These are phyloP conservation scores for Vaccinium corymbosum DNA, from an alignment of 148 eudicot genomes.

Conservation along the genomic window DNA sequence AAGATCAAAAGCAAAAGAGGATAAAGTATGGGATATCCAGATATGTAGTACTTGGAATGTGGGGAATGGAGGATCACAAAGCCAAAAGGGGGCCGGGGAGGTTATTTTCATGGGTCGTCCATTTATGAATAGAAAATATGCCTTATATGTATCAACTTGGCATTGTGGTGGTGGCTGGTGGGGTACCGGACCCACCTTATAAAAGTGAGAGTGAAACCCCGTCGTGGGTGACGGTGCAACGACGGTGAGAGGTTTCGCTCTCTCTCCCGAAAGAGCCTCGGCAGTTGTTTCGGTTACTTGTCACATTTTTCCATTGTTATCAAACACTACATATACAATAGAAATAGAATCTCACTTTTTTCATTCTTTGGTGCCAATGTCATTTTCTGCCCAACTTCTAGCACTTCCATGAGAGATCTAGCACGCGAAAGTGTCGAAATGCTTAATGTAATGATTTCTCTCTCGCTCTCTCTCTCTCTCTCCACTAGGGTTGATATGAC, in stretches of 20 bases:
- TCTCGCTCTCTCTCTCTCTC: too few species aligned
- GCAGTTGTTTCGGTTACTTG: slow-evolving; percentile 38
- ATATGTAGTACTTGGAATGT: background rate
- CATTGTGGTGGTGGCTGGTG: slow-evolving; percentile 3
- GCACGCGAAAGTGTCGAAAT: background rate
- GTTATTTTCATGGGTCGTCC: background rate
- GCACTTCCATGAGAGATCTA: background rate
- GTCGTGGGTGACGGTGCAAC: background rate
- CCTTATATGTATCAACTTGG: background rate
- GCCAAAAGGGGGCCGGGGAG: background rate
- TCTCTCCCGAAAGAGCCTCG: background rate
- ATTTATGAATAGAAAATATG: background rate
- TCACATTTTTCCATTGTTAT: slow-evolving; percentile 13
- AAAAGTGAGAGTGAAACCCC: slow-evolving; percentile 1
- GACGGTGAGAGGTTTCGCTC: background rate
- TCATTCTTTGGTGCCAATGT: background rate
- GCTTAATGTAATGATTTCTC: too few species aligned
- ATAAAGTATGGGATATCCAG: slow-evolving; percentile 9
- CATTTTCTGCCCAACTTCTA: background rate
- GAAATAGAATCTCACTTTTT: background rate
- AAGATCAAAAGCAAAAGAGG: background rate
- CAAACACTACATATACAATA: too few species aligned
- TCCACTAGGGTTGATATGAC: too few species aligned
- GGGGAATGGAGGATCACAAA: slow-evolving; percentile 8
- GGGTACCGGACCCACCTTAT: background rate